Evolutionary conservation across 2,329 filamentous ascomycete genomes (phyloP).

Genomic region (Pseudodiploospora longispora): DNA sequence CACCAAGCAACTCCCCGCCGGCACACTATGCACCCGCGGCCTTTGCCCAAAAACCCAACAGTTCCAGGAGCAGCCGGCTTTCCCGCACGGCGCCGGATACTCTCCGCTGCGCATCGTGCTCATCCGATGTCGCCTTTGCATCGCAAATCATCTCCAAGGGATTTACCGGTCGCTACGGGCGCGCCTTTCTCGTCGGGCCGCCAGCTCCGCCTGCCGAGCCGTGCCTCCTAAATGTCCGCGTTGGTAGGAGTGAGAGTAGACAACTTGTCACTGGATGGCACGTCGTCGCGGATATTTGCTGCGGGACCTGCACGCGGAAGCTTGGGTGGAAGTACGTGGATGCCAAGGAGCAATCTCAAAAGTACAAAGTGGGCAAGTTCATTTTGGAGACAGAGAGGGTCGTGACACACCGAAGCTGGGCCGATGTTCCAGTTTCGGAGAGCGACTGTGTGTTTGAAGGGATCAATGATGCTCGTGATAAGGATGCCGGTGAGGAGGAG

Average conservation of each 20-base stretch:
- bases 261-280: conserved; percentile 56
- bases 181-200: conserved; percentile 52
- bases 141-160: conserved; percentile 57
- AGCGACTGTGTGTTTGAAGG: conserved; percentile 5
- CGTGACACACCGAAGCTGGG: conserved; percentile 45
- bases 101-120: conserved; percentile 50
- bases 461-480: conserved; percentile 4
- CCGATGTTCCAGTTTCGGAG: conserved; percentile 17
- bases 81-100: conserved; percentile 42
- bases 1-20: conserved; percentile 20
- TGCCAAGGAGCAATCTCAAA: conserved; percentile 49
- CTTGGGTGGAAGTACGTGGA: conserved; percentile 64
- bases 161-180: conserved; percentile 58
- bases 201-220: conserved; percentile 16
- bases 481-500: conserved; percentile 16
- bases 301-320: conserved; percentile 45
- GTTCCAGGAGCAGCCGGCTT: conserved; percentile 20
- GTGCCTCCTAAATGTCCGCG: conserved; percentile 44
- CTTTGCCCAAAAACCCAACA: neutral
- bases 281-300: conserved; percentile 56
- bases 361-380: conserved; percentile 62
- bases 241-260: conserved; percentile 47
- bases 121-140: conserved; percentile 51
- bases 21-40: conserved; percentile 5
- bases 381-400: conserved; percentile 56